Evolutionary conservation across 1,284 basidiomycete species (phyloP).

Genomic region (Rhodotorula sp.): DNA sequence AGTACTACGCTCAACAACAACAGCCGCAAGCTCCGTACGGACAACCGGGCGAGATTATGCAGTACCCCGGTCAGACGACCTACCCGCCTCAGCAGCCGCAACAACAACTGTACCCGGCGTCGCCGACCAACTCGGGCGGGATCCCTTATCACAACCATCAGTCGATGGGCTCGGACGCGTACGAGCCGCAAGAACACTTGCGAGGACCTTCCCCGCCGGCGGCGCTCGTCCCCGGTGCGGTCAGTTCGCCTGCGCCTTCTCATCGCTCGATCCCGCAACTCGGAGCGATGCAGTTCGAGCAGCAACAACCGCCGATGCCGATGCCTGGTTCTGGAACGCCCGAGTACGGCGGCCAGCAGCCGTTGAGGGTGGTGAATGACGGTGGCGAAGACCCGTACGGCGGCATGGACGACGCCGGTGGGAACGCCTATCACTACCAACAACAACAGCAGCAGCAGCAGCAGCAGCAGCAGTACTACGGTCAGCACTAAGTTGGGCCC

Average conservation of each 20-base stretch:
- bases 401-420: constrained; percentile 17
- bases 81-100: not conserved
- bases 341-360: not conserved
- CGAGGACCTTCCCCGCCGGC: not conserved
- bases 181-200: not conserved
- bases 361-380: constrained; percentile 20
- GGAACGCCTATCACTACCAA: not conserved
- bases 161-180: not conserved
- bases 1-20: not conserved
- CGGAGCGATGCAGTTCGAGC: not conserved
- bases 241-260: constrained; percentile 1
- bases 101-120: no score
- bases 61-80: constrained; percentile 1
- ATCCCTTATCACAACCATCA: constrained; percentile 1
- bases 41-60: constrained; percentile 9
- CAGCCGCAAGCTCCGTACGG: constrained; percentile 1
- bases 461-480: not conserved
- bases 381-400: constrained; percentile 20
- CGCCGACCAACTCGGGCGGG: not conserved
- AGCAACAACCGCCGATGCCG: not conserved
- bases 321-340: not conserved
- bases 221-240: not conserved
- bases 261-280: constrained; percentile 18
- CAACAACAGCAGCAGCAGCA: not conserved
- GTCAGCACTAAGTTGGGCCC: not conserved